Base-by-base conservation (phyloP, 495 filamentous ascomycete genomes). In the Neurospora sp. region DNA sequence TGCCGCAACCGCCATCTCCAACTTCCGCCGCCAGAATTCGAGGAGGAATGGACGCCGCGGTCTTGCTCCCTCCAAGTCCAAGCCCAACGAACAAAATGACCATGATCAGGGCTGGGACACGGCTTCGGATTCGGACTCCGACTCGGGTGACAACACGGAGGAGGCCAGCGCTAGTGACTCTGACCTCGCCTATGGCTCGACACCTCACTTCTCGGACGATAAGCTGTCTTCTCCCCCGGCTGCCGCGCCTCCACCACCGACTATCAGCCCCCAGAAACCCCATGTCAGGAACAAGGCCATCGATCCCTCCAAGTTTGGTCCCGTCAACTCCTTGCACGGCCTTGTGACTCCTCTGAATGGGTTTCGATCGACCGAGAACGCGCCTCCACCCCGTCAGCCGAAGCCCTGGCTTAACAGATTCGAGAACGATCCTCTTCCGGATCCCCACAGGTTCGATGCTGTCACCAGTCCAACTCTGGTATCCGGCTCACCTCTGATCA, bases 381-480 rank as follows among this genome's bases (percentile, higher is more conserved):
- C 70, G 14, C 71, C 65, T 10, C 31, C 70, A 59, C 71, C 14
- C 5, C 27, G 27, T 35, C 69, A 48, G 68, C 70, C 44, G 0
- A 73, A 44, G 14, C 69, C 65, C 1, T 72, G 69, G 5, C 70
- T 68, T 27, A 71, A 68, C 46, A 71, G 68, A 7, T 74, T 70
- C 38, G 12, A 59, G 31, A 68, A 75, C 18, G 73, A 79, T n/a
- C 73, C 77, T 22, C 76, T 77, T 39, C 77, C 73, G 12, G 91
- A 92, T 76, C 88, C 88, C 5, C 81, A 82, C 39, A 85, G 83
- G 48, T 91, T 88, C 75, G 89, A 91, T 70, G 86, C 82, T 72
- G 81, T 78, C 31, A 79, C 85, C 20, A 84, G 83, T 68, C 73
- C 75, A 68, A 86, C 90, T 18, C 79, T 81, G 53, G 82, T 83